A percentile compares a stretch with the other conserved stretches of the same genome.
Conservation (phyloP, 192 early-diverging fungal genomes). For the Piromyces finnis region DNA sequence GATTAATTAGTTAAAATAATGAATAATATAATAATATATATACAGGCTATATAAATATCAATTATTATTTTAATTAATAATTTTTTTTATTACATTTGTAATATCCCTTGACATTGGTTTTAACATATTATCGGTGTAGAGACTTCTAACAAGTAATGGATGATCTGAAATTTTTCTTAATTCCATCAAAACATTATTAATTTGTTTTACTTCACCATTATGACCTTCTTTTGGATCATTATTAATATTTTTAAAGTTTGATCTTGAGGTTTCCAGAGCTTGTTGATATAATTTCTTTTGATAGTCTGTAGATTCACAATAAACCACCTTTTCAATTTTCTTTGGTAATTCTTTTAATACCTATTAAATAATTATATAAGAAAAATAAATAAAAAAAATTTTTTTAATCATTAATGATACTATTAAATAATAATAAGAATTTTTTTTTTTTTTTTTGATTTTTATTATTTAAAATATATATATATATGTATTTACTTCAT, state of each 20-base stretch:
- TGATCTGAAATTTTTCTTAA: conserved; percentile 74
- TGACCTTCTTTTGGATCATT: conserved; percentile 6
- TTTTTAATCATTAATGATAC: no score
- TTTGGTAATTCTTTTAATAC: neutral
- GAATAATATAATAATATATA: no score
- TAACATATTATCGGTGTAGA: conserved; percentile 34
- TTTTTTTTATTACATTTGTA: conserved; percentile 11
- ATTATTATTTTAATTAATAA: no score
- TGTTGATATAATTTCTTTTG: neutral
- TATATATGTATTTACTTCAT: conserved; percentile 6
- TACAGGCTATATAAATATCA: no score
- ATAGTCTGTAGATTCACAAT: neutral
- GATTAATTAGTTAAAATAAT: no score
- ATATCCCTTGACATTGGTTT: conserved; percentile 48
- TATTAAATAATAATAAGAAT: no score
- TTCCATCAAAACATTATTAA: conserved; percentile 42
- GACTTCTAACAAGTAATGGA: conserved; percentile 52
- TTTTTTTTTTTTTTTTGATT: no score
- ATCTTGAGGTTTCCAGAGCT: neutral
- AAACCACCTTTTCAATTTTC: neutral
- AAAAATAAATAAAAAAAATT: no score
- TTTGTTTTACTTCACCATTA: conserved; percentile 3
- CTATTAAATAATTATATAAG: neutral
- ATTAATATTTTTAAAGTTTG: neutral
- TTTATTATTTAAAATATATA: neutral